These are phyloP conservation scores for Colletotrichum magnum DNA, from an alignment of 2,329 filamentous ascomycete species.

Conservation along the genomic window DNA sequence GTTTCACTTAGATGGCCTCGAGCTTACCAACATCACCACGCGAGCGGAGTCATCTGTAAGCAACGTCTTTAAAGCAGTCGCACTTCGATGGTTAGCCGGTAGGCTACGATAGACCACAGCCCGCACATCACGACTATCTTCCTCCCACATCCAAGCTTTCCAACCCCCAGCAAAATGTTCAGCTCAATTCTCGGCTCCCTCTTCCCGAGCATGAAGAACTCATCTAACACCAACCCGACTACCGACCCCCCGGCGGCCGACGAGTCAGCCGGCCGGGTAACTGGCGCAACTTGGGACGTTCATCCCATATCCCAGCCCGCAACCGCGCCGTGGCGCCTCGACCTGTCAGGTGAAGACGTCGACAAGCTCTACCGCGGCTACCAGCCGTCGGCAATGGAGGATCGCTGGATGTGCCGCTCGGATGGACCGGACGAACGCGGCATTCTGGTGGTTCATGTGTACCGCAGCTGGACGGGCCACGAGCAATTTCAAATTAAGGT, in stretches of 20 bases:
- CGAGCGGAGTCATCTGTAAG: neutral
- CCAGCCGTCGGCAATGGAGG: constrained; percentile 27
- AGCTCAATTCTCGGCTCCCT: neutral
- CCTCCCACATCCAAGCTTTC: neutral
- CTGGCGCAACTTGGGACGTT: constrained; percentile 7
- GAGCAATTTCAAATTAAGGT: constrained; percentile 23
- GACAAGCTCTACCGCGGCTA: constrained; percentile 20
- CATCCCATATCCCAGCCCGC: constrained; percentile 17
- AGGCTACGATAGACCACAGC: neutral
- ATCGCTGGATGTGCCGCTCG: constrained; percentile 30
- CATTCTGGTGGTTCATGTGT: constrained; percentile 11
- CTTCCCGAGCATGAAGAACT: neutral
- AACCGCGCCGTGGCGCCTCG: constrained; percentile 4
- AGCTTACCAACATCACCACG: neutral
- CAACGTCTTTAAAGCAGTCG: neutral
- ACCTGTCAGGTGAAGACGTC: constrained; percentile 8
- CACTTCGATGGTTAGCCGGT: neutral
- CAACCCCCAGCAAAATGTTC: neutral
- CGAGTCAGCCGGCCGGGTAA: neutral
- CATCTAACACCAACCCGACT: neutral
- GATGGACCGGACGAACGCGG: constrained; percentile 20
- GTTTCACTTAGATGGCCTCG: neutral
- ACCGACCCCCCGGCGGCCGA: no score
- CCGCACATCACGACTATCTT: neutral
- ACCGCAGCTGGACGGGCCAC: constrained; percentile 28